Base-by-base conservation (phyloP, 208 protist species). In the Trypanosoma cruzi region DNA sequence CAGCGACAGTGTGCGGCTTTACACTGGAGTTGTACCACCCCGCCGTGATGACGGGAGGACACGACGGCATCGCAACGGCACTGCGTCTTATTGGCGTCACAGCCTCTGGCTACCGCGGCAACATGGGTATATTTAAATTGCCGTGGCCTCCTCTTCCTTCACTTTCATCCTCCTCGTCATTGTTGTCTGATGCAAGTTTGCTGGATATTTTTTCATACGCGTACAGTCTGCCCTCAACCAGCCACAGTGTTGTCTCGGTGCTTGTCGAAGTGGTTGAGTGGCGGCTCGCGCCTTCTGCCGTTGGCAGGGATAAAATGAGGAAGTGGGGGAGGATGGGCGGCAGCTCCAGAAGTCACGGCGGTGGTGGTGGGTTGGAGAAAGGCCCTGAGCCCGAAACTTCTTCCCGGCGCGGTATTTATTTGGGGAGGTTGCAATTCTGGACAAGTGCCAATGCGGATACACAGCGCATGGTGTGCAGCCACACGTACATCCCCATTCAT, bases 231-330 rank as follows among this genome's bases (percentile, higher is more conserved):
- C 68, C 66, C 13, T 53, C 42, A 20, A 37, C 63, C n/a, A 16
- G 2, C 34, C 26, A 64, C 10, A n/a, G 20, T 44, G 22, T 78
- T 64, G 58, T 78, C 7, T 71, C 73, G 13, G 40, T 78, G 5
- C 46, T 78, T 40, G 73, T 72, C 34, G 67, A 73, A 46, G 65
- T 68, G n/a, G 64, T 62, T 13, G 65, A 78, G 73, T 73, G 67
- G 67, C 73, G 73, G 2, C 59, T 46, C 16, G n/a, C 56, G 2
- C 10, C 4, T 54, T 5, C 40, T 56, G 7, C 65, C 26, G 40
- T 29, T 36, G 20, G 36, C 0, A 49, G 28, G 14, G 42, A 29
- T 29, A 8, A 64, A 5, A 36, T 34, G 11, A 64, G 34, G 11
- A 53, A 50, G 14, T 36, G 24, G 7, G 34, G 32, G 8, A 66